phyloP scores from a whole-genome alignment of 768 basidiomycete species.

The Neoboletus subvelutipes region DNA sequence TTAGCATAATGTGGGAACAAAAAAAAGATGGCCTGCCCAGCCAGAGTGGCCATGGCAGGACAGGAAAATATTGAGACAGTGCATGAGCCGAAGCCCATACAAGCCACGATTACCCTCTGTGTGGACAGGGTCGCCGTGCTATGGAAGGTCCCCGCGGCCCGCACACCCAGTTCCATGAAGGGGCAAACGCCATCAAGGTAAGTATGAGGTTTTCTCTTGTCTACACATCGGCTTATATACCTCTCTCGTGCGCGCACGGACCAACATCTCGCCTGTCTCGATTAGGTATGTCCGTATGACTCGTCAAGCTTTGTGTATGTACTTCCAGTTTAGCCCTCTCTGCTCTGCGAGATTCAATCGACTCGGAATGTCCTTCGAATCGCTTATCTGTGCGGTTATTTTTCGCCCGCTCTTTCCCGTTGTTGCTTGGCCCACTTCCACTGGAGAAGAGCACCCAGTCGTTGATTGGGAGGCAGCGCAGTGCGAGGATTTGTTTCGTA shows the following conservation, averaged over 20 bases:
- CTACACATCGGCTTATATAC: conserved; percentile 13
- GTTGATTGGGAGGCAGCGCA: conserved; percentile 54
- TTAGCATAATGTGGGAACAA: conserved; percentile 10
- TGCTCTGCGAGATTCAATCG: neutral
- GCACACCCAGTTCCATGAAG: conserved; percentile 54
- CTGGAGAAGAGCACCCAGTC: conserved; percentile 49
- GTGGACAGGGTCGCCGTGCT: conserved; percentile 58
- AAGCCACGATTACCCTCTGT: conserved; percentile 45
- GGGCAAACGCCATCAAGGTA: conserved; percentile 60
- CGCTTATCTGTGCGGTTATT: neutral
- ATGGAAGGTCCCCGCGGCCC: conserved; percentile 53
- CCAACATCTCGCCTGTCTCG: conserved; percentile 11
- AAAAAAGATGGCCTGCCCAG: conserved; percentile 45
- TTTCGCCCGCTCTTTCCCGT: conserved; percentile 8
- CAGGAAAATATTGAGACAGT: conserved; percentile 81
- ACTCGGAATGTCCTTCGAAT: neutral
- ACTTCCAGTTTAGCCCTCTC: too few relatives aligned
- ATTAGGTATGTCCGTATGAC: neutral
- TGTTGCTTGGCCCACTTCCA: conserved; percentile 66
- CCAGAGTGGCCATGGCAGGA: conserved; percentile 59
- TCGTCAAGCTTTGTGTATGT: too few relatives aligned
- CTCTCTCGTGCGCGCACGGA: conserved; percentile 20
- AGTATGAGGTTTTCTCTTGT: conserved; percentile 39
- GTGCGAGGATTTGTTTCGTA: conserved; percentile 80
- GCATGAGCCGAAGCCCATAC: conserved; percentile 69